A percentile compares a stretch with the other conserved stretches of the same genome.
These are phyloP conservation scores for Paraphoma sp. DNA, from an alignment of 2,329 filamentous ascomycete genomes.

Conservation along the genomic window DNA sequence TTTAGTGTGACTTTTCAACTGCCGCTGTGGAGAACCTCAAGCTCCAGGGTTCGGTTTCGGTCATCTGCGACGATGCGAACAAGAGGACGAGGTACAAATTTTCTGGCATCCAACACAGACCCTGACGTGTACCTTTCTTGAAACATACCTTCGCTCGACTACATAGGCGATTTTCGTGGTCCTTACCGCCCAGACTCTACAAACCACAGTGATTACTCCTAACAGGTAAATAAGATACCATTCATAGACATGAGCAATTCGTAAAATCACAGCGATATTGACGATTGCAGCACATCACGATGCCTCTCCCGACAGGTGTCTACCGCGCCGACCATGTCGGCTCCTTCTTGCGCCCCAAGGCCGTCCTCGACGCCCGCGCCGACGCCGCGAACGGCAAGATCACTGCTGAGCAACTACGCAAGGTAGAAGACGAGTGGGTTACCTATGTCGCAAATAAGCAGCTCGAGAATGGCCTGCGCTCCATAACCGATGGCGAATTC, in stretches of 20 bases:
- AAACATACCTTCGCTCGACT: neutral
- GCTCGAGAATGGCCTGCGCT: conserved; percentile 56
- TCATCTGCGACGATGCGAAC: conserved; percentile 11
- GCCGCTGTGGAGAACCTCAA: conserved; percentile 45
- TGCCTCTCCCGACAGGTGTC: conserved; percentile 49
- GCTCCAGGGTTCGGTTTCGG: conserved; percentile 12
- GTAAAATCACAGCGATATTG: neutral
- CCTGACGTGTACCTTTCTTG: neutral
- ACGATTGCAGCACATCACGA: conserved; percentile 17
- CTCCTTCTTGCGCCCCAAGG: conserved; percentile 60
- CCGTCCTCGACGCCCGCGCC: conserved; percentile 58
- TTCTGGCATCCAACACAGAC: neutral
- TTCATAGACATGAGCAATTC: too few relatives aligned
- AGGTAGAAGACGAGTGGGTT: conserved; percentile 60
- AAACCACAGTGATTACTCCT: too few relatives aligned
- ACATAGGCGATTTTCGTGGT: neutral
- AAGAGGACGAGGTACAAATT: conserved; percentile 11
- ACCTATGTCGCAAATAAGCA: conserved; percentile 57
- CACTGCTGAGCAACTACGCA: conserved; percentile 54
- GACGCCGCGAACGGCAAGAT: conserved; percentile 55
- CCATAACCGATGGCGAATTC: conserved; percentile 65
- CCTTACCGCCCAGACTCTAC: too few relatives aligned
- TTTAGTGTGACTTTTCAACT: conserved; percentile 35
- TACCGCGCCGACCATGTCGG: conserved; percentile 63
- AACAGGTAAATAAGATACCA: too few relatives aligned